Evolutionary conservation across 148 eudicot genomes (phyloP).

Genomic region (Rhododendron molle): DNA sequence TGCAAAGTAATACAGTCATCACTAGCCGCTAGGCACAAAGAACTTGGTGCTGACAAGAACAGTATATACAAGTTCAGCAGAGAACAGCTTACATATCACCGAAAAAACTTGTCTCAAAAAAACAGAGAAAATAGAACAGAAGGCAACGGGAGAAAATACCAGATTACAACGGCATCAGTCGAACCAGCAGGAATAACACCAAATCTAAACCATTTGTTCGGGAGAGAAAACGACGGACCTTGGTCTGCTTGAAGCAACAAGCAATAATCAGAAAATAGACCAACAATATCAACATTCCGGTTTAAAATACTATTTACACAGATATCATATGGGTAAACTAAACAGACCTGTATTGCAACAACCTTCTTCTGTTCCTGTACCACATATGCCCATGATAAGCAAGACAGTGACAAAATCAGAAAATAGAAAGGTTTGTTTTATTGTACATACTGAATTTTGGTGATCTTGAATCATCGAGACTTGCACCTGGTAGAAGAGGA

Average conservation of each 20-base stretch:
- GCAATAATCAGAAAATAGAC: conserved; percentile 14
- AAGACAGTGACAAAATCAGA: conserved; percentile 9
- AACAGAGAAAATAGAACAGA: conserved; percentile 5
- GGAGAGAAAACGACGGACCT: conserved; percentile 53
- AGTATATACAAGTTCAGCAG: not conserved
- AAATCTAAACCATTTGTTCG: conserved; percentile 75
- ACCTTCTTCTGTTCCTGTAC: conserved; percentile 39
- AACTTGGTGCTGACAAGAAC: not conserved
- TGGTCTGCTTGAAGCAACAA: conserved; percentile 35
- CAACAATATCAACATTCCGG: not conserved
- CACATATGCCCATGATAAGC: conserved; percentile 25
- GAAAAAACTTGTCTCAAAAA: not conserved
- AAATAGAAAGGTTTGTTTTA: conserved; percentile 1
- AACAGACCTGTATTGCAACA: conserved; percentile 39
- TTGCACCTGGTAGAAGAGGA: conserved; percentile 52
- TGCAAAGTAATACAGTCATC: not conserved
- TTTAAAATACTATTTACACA: not conserved
- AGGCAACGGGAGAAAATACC: conserved; percentile 45
- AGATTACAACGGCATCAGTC: conserved; percentile 92
- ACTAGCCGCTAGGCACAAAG: not conserved
- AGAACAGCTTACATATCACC: not conserved
- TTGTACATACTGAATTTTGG: conserved; percentile 47
- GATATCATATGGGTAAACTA: conserved; percentile 11
- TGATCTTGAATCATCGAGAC: conserved; percentile 28
- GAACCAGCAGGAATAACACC: conserved; percentile 97